Evolutionary conservation across 208 protist genomes (phyloP).

Genomic region (Acanthamoeba triangularis): DNA sequence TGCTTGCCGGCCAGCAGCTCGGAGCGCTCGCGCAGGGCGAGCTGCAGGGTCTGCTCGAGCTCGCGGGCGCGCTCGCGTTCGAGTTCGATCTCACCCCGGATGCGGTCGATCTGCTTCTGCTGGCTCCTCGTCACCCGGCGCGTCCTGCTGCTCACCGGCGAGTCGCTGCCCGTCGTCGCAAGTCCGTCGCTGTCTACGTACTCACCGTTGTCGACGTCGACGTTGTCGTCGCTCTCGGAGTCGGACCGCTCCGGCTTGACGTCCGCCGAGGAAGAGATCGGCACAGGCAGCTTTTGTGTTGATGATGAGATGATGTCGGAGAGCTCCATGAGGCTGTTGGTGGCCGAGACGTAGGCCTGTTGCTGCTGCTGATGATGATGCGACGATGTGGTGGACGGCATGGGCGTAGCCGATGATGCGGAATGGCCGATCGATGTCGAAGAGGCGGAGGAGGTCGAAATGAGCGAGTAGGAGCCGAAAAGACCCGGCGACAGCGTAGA

Average conservation of each 20-base stretch:
- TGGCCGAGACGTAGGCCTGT: not conserved
- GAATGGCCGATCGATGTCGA: not conserved
- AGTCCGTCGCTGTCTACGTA: too few species aligned
- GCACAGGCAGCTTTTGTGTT: too few species aligned
- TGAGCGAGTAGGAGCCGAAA: not conserved
- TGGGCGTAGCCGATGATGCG: not conserved
- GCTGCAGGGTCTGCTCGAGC: not conserved
- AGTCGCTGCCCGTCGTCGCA: not conserved
- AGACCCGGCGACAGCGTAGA: not conserved
- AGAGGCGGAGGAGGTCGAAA: not conserved
- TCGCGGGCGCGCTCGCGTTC: not conserved
- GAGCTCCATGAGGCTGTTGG: slow-evolving; percentile 4
- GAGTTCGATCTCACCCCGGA: not conserved
- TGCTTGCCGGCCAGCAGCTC: not conserved
- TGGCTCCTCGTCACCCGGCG: not conserved
- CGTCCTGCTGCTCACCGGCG: not conserved
- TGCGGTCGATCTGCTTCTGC: not conserved
- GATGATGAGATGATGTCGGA: slow-evolving; percentile 19
- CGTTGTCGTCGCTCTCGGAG: not conserved
- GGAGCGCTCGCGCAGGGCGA: slow-evolving; percentile 3
- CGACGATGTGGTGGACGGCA: not conserved
- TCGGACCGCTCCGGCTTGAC: too few species aligned
- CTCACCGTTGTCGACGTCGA: not conserved
- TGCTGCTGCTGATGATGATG: not conserved
- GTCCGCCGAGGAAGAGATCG: too few species aligned